phyloP scores from a whole-genome alignment of 331 rosid species.

The Saraca asoca region DNA sequence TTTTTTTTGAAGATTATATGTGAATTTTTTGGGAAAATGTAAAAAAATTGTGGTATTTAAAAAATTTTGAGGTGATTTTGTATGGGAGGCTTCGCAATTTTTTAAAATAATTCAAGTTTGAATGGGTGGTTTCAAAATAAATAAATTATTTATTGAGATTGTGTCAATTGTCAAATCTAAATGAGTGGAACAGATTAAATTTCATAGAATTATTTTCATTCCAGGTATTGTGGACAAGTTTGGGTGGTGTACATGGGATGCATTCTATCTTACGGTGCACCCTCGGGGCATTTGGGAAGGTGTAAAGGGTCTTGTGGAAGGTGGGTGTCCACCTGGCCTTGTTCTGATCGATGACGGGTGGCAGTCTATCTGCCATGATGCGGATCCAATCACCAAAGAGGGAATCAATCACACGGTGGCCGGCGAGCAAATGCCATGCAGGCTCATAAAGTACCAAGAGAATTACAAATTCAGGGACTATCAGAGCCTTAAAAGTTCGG shows the following conservation, averaged over 20 bases:
- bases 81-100: no score
- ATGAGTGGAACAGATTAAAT: no score
- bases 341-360: slow-evolving; percentile 92
- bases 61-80: no score
- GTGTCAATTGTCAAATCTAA: no score
- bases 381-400: slow-evolving; percentile 60
- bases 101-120: no score
- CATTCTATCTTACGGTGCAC: slow-evolving; percentile 82
- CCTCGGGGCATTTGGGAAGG: slow-evolving; percentile 81
- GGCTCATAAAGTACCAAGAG: slow-evolving; percentile 67
- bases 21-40: no score
- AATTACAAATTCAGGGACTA: slow-evolving; percentile 77
- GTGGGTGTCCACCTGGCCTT: slow-evolving; percentile 89
- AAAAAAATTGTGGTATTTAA: no score
- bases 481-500: slow-evolving; percentile 20
- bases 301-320: slow-evolving; percentile 57
- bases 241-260: slow-evolving; percentile 99
- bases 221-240: slow-evolving; percentile 73
- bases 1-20: no score
- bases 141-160: no score
- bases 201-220: no score
- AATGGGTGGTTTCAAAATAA: no score
- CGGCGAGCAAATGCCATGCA: slow-evolving; percentile 94
- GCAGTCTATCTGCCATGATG: slow-evolving; percentile 82
- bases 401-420: slow-evolving; percentile 71